phyloP scores from a whole-genome alignment of 2,329 filamentous ascomycete genomes.

The Teratosphaeria pseudoeucalypti region DNA sequence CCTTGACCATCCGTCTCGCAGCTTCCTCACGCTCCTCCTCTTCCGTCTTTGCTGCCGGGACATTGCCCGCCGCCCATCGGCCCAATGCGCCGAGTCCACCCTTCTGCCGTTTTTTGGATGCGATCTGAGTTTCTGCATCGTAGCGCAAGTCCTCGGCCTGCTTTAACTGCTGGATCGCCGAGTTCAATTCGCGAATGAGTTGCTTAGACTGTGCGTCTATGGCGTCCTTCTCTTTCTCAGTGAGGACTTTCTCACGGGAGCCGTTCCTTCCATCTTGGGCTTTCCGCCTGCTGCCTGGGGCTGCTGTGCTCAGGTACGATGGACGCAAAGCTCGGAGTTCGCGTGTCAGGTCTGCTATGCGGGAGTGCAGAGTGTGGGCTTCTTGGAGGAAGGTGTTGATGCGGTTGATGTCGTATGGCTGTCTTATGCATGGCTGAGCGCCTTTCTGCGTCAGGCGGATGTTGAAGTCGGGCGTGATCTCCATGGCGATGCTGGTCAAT shows the following conservation, averaged over 20 bases:
- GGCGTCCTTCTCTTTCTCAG: conserved; percentile 70
- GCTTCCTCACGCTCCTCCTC: conserved; percentile 68
- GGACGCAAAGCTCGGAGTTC: conserved; percentile 78
- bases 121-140: conserved; percentile 60
- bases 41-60: conserved; percentile 41
- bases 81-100: conserved; percentile 56
- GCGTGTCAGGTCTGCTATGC: conserved; percentile 67
- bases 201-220: conserved; percentile 81
- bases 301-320: conserved; percentile 77
- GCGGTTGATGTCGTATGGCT: conserved; percentile 29
- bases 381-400: conserved; percentile 87
- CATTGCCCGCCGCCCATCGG: conserved; percentile 53
- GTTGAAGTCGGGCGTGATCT: conserved; percentile 61
- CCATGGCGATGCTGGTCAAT: conserved; percentile 23
- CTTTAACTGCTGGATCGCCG: conserved; percentile 66
- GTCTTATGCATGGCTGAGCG: conserved; percentile 39
- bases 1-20: conserved; percentile 52
- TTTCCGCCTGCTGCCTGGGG: conserved; percentile 33
- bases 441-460: conserved; percentile 51
- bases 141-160: conserved; percentile 75
- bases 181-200: conserved; percentile 74
- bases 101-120: conserved; percentile 58
- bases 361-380: conserved; percentile 86
- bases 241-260: conserved; percentile 46
- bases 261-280: conserved; percentile 8